Percentiles rank a stretch among this genome's conserved stretches.
phyloP scores from a whole-genome alignment of 352 stramenopile genomes.

The Phytophthora sp. region DNA sequence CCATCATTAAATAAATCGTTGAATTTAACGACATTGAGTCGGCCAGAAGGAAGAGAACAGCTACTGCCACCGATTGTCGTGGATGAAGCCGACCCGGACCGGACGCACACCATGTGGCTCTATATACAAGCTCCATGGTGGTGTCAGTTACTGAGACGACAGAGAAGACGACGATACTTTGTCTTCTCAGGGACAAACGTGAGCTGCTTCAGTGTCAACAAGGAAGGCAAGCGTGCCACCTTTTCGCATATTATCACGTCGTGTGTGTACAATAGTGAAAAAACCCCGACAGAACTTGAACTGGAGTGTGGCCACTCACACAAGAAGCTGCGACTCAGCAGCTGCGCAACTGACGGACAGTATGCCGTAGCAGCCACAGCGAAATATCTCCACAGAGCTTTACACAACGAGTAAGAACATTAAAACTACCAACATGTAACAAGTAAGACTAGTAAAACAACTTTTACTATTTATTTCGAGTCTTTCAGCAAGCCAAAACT shows the following conservation, averaged over 20 bases:
- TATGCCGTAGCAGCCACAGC: slow-evolving; percentile 22
- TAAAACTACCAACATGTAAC: slow-evolving; percentile 2
- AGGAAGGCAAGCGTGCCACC: slow-evolving; percentile 44
- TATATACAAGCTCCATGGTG: slow-evolving; percentile 51
- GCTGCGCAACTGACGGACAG: slow-evolving; percentile 7
- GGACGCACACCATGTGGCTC: slow-evolving; percentile 41
- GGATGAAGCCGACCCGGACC: slow-evolving; percentile 30
- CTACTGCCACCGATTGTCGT: slow-evolving; percentile 17
- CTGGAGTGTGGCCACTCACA: slow-evolving; percentile 22
- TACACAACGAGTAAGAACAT: too few relatives aligned
- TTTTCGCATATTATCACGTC: slow-evolving; percentile 38
- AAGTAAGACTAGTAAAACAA: slow-evolving; percentile 10
- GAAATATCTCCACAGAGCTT: slow-evolving; percentile 30
- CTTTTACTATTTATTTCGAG: slow-evolving; percentile 34
- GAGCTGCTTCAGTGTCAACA: slow-evolving; percentile 64
- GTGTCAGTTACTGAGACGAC: slow-evolving; percentile 26
- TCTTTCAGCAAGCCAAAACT: slow-evolving; percentile 8
- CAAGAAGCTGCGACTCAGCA: slow-evolving; percentile 31
- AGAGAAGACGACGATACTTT: slow-evolving; percentile 39
- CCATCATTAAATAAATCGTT: slow-evolving; percentile 3
- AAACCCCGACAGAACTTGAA: slow-evolving; percentile 17
- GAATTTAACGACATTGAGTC: neutral
- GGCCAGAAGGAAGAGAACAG: neutral
- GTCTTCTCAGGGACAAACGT: slow-evolving; percentile 47
- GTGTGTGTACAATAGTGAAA: slow-evolving; percentile 28